phyloP scores from a whole-genome alignment of 2,329 filamentous ascomycete species.

The Didymella sp. region DNA sequence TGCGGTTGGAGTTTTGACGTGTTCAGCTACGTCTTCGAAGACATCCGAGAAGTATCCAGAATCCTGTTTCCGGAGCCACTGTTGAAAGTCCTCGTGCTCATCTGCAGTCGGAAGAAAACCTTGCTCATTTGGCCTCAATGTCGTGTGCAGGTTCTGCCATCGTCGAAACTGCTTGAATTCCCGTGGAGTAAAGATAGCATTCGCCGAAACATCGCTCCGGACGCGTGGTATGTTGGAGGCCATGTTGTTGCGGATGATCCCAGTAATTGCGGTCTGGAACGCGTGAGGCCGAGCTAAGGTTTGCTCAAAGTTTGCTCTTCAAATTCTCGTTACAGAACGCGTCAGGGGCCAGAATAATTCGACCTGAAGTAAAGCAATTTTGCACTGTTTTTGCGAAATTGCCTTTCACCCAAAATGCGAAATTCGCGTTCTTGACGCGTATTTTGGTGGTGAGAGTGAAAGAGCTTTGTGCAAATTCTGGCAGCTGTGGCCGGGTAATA shows the following conservation, averaged over 20 bases:
- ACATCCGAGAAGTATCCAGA: slow-evolving; percentile 43
- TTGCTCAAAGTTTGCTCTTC: background rate
- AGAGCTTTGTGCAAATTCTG: background rate
- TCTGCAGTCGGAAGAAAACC: slow-evolving; percentile 35
- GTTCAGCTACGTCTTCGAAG: slow-evolving; percentile 34
- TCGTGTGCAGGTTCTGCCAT: slow-evolving; percentile 36
- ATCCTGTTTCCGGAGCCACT: slow-evolving; percentile 40
- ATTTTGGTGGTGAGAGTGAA: slow-evolving; percentile 9
- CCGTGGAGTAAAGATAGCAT: slow-evolving; percentile 32
- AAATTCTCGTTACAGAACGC: background rate
- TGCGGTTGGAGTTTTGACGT: slow-evolving; percentile 19
- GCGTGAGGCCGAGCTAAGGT: background rate
- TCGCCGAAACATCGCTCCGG: slow-evolving; percentile 30
- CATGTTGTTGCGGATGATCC: slow-evolving; percentile 7
- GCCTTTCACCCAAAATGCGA: background rate
- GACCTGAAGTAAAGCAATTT: background rate
- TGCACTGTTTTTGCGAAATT: background rate
- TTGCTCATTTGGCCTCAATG: slow-evolving; percentile 26
- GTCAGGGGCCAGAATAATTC: background rate
- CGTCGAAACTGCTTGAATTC: slow-evolving; percentile 40
- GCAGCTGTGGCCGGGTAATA: background rate
- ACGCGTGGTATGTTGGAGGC: slow-evolving; percentile 1
- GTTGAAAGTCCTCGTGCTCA: slow-evolving; percentile 41
- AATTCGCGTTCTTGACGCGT: slow-evolving; percentile 5
- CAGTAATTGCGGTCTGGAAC: slow-evolving; percentile 2